Base-by-base conservation (phyloP, 116 monocot species). In the Iris pallida region DNA sequence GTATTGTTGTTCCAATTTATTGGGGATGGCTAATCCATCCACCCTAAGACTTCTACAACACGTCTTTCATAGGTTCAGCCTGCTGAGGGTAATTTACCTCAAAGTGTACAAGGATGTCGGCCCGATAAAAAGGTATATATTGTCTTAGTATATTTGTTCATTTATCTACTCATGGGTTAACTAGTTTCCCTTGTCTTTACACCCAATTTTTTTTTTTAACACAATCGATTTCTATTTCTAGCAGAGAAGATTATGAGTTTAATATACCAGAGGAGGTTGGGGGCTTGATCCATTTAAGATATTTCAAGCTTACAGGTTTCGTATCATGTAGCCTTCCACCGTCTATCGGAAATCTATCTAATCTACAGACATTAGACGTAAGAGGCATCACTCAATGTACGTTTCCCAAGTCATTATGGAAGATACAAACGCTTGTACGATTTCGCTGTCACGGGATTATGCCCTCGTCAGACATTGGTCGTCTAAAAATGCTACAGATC, bases 291-390 rank as follows among this genome's bases (percentile, higher is more conserved):
- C 53, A 63, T 55, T 55, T 75, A 20, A 59, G 61, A 57, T 68
- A 68, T 43, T 7, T 75, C 13, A 16, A 49, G 9, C 14, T 75
- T 13, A 17, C 20, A 0, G 17, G 49, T 40, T 5, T 10, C 5
- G n/a, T n/a, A n/a, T 5, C 61, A 30, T 20, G 6, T 5, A 11
- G 45, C 11, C 20, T 75, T 14, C 75, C 75, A 13, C 45, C 20
- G 43, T 16, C 54, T 7, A 5, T 75, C 2, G 46, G 68, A 15
- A 46, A 70, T 13, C 60, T 76, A 12, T 5, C 20, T 11, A 62
- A 48, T 6, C 41, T 80, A 53, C 73, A 73, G 44, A 79, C 73
- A 8, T 58, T 84, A 6, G 84, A 84, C 73, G 16, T 68, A 20
- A 66, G 61, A 11, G 13, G 46, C 2, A 76, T 76, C 5, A 10